Conservation (phyloP, 257 asterid genomes). For the Plectranthus barbatus region DNA sequence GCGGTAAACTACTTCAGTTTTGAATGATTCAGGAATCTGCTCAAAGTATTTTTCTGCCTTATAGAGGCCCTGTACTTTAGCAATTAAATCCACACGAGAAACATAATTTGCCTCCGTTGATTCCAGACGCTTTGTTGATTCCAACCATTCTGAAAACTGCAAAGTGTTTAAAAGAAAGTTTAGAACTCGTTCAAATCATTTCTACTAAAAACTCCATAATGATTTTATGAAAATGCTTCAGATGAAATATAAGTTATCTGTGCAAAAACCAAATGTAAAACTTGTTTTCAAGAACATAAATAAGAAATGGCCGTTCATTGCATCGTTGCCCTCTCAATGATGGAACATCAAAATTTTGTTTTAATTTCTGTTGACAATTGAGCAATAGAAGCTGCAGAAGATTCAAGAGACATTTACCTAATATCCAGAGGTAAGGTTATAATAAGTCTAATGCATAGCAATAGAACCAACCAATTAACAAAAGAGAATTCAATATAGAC, state of each 20-base stretch:
- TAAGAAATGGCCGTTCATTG: neutral
- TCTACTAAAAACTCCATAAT: neutral
- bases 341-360: neutral
- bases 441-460: neutral
- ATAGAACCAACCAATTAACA: no score
- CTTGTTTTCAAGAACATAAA: neutral
- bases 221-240: neutral
- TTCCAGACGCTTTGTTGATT: slow-evolving; percentile 26
- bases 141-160: slow-evolving; percentile 77
- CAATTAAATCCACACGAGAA: slow-evolving; percentile 58
- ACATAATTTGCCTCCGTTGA: slow-evolving; percentile 42
- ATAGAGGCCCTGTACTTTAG: slow-evolving; percentile 47
- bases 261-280: neutral
- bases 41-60: slow-evolving; percentile 50
- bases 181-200: neutral
- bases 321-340: neutral
- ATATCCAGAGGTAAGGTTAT: neutral
- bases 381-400: no score
- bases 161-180: slow-evolving; percentile 14
- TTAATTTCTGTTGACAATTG: neutral
- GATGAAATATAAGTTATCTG: neutral
- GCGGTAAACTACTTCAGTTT: slow-evolving; percentile 49
- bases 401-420: neutral
- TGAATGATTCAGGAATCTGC: slow-evolving; percentile 49
- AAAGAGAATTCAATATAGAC: no score